Base-by-base conservation (phyloP, 2,329 filamentous ascomycete genomes). In the Cladophialophora exuberans region DNA sequence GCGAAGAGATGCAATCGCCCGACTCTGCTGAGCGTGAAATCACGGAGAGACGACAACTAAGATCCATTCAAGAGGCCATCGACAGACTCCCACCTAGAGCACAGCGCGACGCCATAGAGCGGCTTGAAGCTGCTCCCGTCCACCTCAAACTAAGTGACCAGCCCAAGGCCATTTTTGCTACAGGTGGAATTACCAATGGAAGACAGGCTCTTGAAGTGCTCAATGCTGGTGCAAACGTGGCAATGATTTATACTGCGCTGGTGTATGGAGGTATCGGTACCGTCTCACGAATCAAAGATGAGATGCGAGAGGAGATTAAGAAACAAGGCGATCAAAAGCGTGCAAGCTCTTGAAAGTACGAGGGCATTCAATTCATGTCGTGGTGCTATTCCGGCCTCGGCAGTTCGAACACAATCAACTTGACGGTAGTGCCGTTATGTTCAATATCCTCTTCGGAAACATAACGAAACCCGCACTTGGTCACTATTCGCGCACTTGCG, bases 181-280 rank as follows among this genome's bases (percentile, higher is more conserved):
- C 90, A 0, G 94, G 94, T 1, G 94, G 94, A 15, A 93, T 99
- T 67, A 94, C 88, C 1, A 93, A 87, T 62, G 94, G 94, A 3
- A 81, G 87, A 60, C 87, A 97, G 73, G 95, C 90, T 6, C 76
- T 89, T 11, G 80, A 89, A 73, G 83, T 93, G 5, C 78, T 97
- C 44, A 89, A 95, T 63, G 91, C 92, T 0, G 94, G 94, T 6
- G 94, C 94, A 0, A 93, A 87, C 64, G 86, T 95, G 11, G 91
- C 90, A 2, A 94, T 96, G 84, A 80, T 96, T 48, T 97, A 97
- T 71, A 99, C 94, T 0, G 88, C 83, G 3, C 71, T 88, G 63
- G 80, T 84, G 44, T 87, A 85, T 63, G 81, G 82, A 13, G 84
- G 84, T 38, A 73, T 78, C 2, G 83, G 83, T n/a, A 85, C 82